Conservation (phyloP, 2,329 filamentous ascomycete species). For the Cadophora sp. region DNA sequence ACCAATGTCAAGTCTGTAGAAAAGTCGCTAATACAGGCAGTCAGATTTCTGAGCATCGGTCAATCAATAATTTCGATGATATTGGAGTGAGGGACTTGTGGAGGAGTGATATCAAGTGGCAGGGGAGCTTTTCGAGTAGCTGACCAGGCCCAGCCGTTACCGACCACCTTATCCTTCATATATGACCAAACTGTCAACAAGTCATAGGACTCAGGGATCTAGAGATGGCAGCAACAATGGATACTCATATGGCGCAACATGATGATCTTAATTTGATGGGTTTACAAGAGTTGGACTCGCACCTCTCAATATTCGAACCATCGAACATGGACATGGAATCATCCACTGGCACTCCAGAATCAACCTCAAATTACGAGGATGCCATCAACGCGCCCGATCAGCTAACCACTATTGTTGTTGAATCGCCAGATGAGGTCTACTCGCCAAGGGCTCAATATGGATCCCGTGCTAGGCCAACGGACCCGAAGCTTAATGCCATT, state of each 20-base stretch:
- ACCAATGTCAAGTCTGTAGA: slow-evolving; percentile 34
- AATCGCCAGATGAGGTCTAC: slow-evolving; percentile 36
- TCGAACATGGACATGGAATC: slow-evolving; percentile 39
- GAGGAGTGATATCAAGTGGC: slow-evolving; percentile 40
- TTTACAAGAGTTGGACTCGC: slow-evolving; percentile 47
- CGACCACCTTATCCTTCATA: slow-evolving; percentile 34
- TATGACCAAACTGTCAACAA: slow-evolving; percentile 45
- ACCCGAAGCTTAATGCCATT: slow-evolving; percentile 35
- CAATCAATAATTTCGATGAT: slow-evolving; percentile 35
- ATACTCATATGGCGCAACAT: slow-evolving; percentile 45
- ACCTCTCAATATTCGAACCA: slow-evolving; percentile 46
- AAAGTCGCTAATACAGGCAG: slow-evolving; percentile 34
- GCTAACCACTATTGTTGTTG: slow-evolving; percentile 40
- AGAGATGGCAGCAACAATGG: slow-evolving; percentile 47
- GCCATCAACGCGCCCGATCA: slow-evolving; percentile 36
- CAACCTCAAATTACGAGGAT: slow-evolving; percentile 41
- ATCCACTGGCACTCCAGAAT: slow-evolving; percentile 38
- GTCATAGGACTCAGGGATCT: slow-evolving; percentile 46
- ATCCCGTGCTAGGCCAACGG: slow-evolving; percentile 31
- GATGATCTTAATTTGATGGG: slow-evolving; percentile 48
- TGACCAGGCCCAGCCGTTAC: slow-evolving; percentile 37
- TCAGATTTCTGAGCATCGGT: slow-evolving; percentile 31
- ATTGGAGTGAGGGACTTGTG: slow-evolving; percentile 32
- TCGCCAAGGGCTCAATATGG: slow-evolving; percentile 30
- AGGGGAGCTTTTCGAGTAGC: slow-evolving; percentile 42